Base-by-base conservation (phyloP, 768 basidiomycete species). In the Dioszegia aurantiaca region DNA sequence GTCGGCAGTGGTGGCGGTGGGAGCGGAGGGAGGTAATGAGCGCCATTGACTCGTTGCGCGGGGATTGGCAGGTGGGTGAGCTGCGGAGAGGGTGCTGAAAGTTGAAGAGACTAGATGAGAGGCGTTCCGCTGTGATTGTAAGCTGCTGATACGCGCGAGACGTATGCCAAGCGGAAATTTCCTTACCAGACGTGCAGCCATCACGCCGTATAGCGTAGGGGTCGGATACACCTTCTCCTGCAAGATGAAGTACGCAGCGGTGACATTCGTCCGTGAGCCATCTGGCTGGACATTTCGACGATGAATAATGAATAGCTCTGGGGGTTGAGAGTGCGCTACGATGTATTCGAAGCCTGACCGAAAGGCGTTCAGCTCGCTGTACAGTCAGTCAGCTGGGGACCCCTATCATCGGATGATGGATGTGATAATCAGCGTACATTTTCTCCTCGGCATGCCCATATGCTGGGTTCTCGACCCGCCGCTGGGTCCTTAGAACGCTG, bases 401-500 rank as follows among this genome's bases (percentile, higher is more conserved):
- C n/a, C n/a, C n/a, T n/a, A n/a, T n/a, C n/a, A n/a, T n/a, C n/a
- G n/a, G n/a, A n/a, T n/a, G n/a, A n/a, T n/a, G n/a, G n/a, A n/a
- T n/a, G n/a, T 57, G 39, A 4, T 27, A 28, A 39, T 4, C 14
- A 19, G n/a, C 70, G 41, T 31, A 73, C 71, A 66, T 23, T 40
- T 65, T 68, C 60, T 73, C 72, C 51, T 70, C 61, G 4, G 63
- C 64, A 39, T 70, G 62, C 21, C 67, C 67, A 44, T 68, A 73
- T 10, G 55, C 58, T 4, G 64, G 67, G 33, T 70, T 64, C 46
- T 65, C 60, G 2, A 73, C 64, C 39, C 66, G 27, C 8, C 64
- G 40, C 44, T 73, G 72, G 1, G 65, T 67, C 12, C 72, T 44
- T 28, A 73, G 56, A 1, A 62, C 62, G 40, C 59, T 61, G 47